Base-by-base conservation (phyloP, 805 yeast species). In the Candida dajiaensis region DNA sequence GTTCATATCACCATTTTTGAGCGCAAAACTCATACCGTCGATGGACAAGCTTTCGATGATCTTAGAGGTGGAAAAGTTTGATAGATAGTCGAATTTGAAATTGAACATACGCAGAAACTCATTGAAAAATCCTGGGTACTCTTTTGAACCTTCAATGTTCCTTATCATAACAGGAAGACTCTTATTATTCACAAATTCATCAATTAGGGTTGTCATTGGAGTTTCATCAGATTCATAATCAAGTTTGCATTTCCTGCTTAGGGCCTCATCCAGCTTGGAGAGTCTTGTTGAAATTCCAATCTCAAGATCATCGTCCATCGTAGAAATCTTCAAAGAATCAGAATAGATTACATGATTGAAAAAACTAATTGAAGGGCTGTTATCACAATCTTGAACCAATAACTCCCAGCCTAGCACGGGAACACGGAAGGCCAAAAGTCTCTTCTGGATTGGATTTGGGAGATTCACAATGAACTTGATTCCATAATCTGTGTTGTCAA, bases 401-500 rank as follows among this genome's bases (percentile, higher is more conserved):
- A 72, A 10, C 16, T 61, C 58, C 76, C 77, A 72, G 5, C 54
- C 47, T 7, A 71, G 45, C 9, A 48, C 39, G 11, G 78, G 77
- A 6, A 73, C 48, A 15, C 51, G 20, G 50, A 59, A 45, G 20
- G 55, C 43, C 54, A 46, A 48, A 50, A 57, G 6, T 42, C 51
- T 42, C 47, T 46, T 33, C 33, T 40, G n/a, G 10, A 63, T 41
- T 12, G 58, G 59, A 31, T 61, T 55, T 19, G 64, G 60, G 4
- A 59, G 19, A 6, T 52, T 43, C 20, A 52, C 35, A 4, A 43
- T 45, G 31, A 61, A 51, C 21, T 53, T 51, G 19, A 67, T 50
- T 9, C 56, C 52, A 41, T 66, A 61, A 6, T 12, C 8, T 2
- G 18, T 21, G n/a, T 39, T 37, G 3, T 52, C 52, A 6, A 46